Conservation (phyloP, 2,329 filamentous ascomycete genomes). For the Colletotrichum horii region DNA sequence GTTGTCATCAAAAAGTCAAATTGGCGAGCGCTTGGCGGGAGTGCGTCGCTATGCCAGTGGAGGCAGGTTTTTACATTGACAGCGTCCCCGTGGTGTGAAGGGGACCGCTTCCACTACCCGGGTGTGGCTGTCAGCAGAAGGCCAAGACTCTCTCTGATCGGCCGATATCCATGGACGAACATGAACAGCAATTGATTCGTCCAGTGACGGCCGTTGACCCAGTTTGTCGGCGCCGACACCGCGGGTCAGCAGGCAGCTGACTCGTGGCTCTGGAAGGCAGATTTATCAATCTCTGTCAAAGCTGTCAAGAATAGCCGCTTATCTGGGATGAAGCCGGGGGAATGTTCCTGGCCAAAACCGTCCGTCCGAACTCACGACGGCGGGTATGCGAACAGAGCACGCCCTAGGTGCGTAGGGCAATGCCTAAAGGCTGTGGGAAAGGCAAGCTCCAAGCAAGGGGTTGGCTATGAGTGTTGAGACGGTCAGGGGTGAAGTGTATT, state of each 20-base stretch:
- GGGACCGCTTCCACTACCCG: neutral
- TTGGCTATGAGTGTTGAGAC: neutral
- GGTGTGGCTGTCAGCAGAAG: neutral
- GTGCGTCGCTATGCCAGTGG: neutral
- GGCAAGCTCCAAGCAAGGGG: neutral
- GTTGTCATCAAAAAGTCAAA: slow-evolving; percentile 1
- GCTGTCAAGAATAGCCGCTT: slow-evolving; percentile 2
- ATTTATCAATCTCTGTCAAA: neutral
- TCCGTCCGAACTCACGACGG: slow-evolving; percentile 3
- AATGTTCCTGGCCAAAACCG: neutral
- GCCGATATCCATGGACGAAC: neutral
- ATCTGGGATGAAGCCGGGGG: neutral
- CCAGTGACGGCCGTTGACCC: neutral
- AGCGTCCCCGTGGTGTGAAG: neutral
- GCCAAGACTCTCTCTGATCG: neutral
- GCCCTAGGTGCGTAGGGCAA: neutral
- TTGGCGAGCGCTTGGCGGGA: slow-evolving; percentile 9
- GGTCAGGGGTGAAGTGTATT: neutral
- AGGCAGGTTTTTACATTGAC: neutral
- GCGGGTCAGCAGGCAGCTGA: neutral
- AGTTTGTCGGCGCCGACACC: neutral
- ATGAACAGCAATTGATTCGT: neutral
- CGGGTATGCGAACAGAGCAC: neutral
- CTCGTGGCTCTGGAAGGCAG: neutral
- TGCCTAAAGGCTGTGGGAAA: neutral